Evolutionary conservation across 192 early-diverging fungal species (phyloP).

Genomic region (Coemansia sp.): DNA sequence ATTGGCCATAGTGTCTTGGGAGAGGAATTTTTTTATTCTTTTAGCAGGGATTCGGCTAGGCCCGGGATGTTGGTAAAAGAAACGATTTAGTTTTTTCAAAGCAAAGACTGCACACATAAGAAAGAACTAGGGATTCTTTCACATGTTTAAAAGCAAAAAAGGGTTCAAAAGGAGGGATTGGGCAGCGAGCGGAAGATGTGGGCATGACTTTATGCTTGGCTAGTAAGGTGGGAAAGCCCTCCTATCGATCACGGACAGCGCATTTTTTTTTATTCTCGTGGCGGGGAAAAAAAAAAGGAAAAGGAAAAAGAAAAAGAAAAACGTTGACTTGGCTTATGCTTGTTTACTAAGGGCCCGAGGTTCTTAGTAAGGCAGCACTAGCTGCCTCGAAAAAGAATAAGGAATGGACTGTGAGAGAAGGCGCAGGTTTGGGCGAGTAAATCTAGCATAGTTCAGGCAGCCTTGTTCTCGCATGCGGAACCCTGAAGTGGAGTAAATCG

Average conservation of each 20-base stretch:
- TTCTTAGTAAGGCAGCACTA: background rate
- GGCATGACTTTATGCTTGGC: background rate
- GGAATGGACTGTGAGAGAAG: background rate
- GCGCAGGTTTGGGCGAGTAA: background rate
- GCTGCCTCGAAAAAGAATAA: background rate
- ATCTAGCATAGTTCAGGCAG: background rate
- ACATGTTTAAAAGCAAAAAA: background rate
- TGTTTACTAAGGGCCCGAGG: background rate
- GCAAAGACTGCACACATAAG: background rate
- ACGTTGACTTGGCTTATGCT: slow-evolving; percentile 1
- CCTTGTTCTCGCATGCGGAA: background rate
- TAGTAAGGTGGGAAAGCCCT: background rate
- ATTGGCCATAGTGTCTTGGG: background rate
- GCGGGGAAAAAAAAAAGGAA: background rate
- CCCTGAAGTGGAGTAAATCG: background rate
- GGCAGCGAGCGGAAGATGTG: background rate
- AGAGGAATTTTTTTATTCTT: background rate
- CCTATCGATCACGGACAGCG: background rate
- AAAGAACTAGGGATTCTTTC: slow-evolving; percentile 1
- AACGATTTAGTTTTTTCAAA: background rate
- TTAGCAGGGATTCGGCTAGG: background rate
- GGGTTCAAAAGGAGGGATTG: background rate
- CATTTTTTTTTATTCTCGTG: background rate
- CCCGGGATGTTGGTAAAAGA: background rate
- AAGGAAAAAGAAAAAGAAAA: background rate